Base-by-base conservation (phyloP, 805 yeast genomes). In the Candida berthetii region DNA sequence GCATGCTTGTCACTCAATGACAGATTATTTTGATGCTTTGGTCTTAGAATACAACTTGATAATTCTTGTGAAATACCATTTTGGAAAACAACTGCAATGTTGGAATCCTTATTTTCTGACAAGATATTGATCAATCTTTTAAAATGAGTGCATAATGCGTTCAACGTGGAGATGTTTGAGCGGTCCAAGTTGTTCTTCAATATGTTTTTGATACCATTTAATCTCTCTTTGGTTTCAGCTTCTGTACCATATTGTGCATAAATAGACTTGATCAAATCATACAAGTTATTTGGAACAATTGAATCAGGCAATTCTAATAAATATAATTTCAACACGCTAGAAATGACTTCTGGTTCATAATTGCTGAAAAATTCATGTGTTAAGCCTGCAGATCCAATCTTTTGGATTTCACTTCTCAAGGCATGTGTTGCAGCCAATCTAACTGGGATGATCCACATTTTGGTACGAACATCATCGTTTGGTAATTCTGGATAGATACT, bases 271-370 rank as follows among this genome's bases (percentile, higher is more conserved):
- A 87, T 68, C 32, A 82, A 64, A 49, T 85, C 93, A 55, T 80
- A 83, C 45, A 75, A 66, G 37, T 74, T 76, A 42, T 72, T 66
- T 1, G 91, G 80, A 4, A 88, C 72, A 34, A 87, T 58, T 2
- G 93, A 81, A 46, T 81, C 87, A 0, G 96, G 96, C 36, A 87
- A 68, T 57, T 88, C 96, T 56, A 86, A 65, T 24, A 87, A 64
- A 60, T 84, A 87, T 29, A 86, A 68, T 56, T 85, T 83, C 49
- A 87, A 68, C 3, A 79, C 79, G 50, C 82, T 77, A 4, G 89
- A 82, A 9, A 84, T 74, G 0, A 78, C 71, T 37, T 78, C 72
- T 1, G 88, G 82, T 31, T 64, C 63, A 40, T 65, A 62, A 9
- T 67, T 58, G 1, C 57, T 44, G 37, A 65, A 53, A 15, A 63